Conservation (phyloP, 208 protist genomes). For the Leishmania guyanensis region DNA sequence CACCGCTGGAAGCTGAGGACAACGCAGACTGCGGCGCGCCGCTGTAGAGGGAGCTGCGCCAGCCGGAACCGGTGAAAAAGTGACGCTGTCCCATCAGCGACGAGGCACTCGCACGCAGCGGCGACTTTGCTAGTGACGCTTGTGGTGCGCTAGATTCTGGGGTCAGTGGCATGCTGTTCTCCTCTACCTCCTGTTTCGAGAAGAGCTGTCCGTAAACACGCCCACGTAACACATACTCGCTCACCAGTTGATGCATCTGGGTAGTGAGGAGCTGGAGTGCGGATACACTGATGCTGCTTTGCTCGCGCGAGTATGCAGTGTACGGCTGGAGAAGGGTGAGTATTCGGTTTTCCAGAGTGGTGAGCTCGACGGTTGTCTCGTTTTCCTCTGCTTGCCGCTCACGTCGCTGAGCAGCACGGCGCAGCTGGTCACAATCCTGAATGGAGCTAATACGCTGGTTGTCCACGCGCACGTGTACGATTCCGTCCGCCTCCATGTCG, state of each 20-base stretch:
- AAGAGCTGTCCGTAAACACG: slow-evolving; percentile 58
- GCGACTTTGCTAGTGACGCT: background rate
- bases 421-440: slow-evolving; percentile 31
- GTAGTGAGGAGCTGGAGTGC: slow-evolving; percentile 50
- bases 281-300: slow-evolving; percentile 8
- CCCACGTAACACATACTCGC: slow-evolving; percentile 72
- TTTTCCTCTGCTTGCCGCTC: background rate
- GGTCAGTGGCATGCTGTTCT: slow-evolving; percentile 34
- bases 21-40: background rate
- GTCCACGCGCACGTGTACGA: slow-evolving; percentile 39
- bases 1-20: background rate
- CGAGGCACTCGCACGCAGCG: background rate
- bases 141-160: background rate
- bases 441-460: slow-evolving; percentile 30
- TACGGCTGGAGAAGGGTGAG: slow-evolving; percentile 26
- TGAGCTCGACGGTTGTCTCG: background rate
- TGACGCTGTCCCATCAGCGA: background rate
- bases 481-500: slow-evolving; percentile 34
- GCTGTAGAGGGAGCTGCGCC: background rate
- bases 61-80: background rate
- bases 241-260: slow-evolving; percentile 59
- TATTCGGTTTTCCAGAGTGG: slow-evolving; percentile 29
- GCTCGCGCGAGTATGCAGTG: background rate
- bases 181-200: slow-evolving; percentile 46
- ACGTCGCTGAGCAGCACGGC: background rate